Percentiles rank a stretch among this genome's conserved stretches.
phyloP scores from a whole-genome alignment of 352 stramenopile genomes.

The Globisporangium carolinianum region DNA sequence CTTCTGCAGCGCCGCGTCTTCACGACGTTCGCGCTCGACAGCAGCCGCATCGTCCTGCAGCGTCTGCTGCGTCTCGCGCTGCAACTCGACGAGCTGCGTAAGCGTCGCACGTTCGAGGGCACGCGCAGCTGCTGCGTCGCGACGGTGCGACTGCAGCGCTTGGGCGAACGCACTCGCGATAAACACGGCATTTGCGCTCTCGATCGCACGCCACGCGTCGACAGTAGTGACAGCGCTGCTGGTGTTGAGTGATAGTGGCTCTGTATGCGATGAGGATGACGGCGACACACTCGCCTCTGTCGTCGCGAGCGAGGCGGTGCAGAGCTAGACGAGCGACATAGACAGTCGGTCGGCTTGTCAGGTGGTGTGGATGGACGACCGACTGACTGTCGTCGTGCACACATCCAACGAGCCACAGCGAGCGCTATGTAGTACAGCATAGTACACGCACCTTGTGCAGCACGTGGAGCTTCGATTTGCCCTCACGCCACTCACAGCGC shows the following conservation, averaged over 20 bases:
- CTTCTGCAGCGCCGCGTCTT: slow-evolving; percentile 28
- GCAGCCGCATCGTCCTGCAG: slow-evolving; percentile 28
- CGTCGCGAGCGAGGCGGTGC: neutral
- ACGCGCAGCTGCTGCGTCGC: slow-evolving; percentile 29
- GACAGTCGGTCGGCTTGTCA: no score
- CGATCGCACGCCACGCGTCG: slow-evolving; percentile 27
- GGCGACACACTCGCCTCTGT: neutral
- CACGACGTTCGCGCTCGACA: slow-evolving; percentile 18
- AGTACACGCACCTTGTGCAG: slow-evolving; percentile 44
- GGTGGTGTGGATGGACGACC: no score
- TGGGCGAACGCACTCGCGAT: slow-evolving; percentile 35
- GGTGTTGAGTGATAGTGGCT: neutral
- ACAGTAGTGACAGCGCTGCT: neutral
- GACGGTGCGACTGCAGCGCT: slow-evolving; percentile 20
- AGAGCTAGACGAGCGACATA: neutral
- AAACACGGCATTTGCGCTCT: slow-evolving; percentile 45
- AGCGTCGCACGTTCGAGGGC: slow-evolving; percentile 25
- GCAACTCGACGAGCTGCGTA: slow-evolving; percentile 29
- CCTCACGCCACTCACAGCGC: slow-evolving; percentile 66
- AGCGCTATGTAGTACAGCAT: neutral
- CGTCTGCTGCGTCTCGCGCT: slow-evolving; percentile 35
- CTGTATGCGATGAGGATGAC: neutral
- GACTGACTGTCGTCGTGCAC: no score
- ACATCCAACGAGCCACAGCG: neutral
- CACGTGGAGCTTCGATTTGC: slow-evolving; percentile 47